Conservation (phyloP, 768 basidiomycete genomes). For the Neoboletus subvelutipes region DNA sequence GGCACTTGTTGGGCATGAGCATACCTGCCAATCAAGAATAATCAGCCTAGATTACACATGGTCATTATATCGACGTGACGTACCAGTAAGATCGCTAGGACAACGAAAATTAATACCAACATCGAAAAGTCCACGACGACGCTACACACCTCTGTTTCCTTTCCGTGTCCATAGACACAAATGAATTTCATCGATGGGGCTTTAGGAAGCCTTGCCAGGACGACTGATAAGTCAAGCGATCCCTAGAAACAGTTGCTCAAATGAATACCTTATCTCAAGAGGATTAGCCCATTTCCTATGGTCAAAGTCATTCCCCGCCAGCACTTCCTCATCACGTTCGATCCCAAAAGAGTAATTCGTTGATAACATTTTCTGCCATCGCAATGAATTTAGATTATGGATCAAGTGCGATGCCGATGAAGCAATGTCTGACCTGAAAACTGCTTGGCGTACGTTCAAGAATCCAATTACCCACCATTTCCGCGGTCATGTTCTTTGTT, state of each 20-base stretch:
- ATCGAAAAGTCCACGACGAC: constrained; percentile 2
- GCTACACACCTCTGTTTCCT: constrained; percentile 79
- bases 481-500: constrained; percentile 70
- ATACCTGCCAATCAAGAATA: constrained; percentile 49
- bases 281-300: constrained; percentile 92
- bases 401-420: not conserved
- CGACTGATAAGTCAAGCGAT: not conserved
- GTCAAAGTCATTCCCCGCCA: constrained; percentile 69
- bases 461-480: constrained; percentile 75
- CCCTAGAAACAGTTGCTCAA: not conserved
- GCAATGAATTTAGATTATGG: not conserved
- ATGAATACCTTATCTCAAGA: constrained; percentile 65
- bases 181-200: constrained; percentile 92
- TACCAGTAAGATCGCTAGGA: constrained; percentile 82
- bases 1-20: constrained; percentile 66
- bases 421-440: constrained; percentile 63
- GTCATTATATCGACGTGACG: constrained; percentile 12
- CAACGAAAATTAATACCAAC: not conserved
- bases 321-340: constrained; percentile 65
- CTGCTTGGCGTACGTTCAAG: constrained; percentile 74
- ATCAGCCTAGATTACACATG: not conserved
- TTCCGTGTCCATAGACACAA: constrained; percentile 94
- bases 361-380: constrained; percentile 63
- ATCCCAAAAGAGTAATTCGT: constrained; percentile 89
- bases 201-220: constrained; percentile 61